Base-by-base conservation (phyloP, 192 early-diverging fungal species). In the Umbelopsis sp. region DNA sequence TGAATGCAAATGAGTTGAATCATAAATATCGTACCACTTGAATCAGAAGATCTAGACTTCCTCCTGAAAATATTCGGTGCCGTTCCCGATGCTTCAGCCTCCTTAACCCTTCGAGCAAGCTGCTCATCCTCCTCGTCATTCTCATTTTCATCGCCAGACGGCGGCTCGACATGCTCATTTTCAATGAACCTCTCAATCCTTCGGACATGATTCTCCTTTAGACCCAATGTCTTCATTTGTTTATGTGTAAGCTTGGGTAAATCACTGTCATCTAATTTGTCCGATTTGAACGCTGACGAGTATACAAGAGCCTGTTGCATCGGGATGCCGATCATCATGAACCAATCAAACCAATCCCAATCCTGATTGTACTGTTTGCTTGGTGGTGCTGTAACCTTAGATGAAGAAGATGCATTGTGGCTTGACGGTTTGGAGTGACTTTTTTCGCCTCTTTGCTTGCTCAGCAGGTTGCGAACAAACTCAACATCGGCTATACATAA, bases 301-400 rank as follows among this genome's bases (percentile, higher is more conserved):
- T 97, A 97, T 20, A 84, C 86, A 1, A 87, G 78, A 25, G 97
- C 90, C 73, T 94, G 89, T 33, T 90, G 85, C 21, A 92, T 87
- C 2, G 90, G 82, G 46, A 92, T 72, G 15, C 89, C 91, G 22
- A 89, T 86, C 74, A 88, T 87, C 66, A 96, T 84, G 37, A 98
- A 90, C 78, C 93, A 97, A 48, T 97, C 94, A 68, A 91, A 91
- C 97, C 97, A 99, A 68, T 99, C 92, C 77, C 93, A 98, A 44
- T 91, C 91, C 48, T 90, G 84, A 74, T 91, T 85, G 55, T 83
- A 58, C 10, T 74, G 80, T 48, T 88, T 68, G 64, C 80, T 46
- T 73, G 77, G 44, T 64, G 71, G 30, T 55, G 70, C 4, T 74
- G 82, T 10, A 72, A 70, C 58, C 35, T 64, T 78, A 78, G 51